These are phyloP conservation scores for Phytophthora nicotianae DNA, from an alignment of 352 stramenopile species.

Conservation along the genomic window DNA sequence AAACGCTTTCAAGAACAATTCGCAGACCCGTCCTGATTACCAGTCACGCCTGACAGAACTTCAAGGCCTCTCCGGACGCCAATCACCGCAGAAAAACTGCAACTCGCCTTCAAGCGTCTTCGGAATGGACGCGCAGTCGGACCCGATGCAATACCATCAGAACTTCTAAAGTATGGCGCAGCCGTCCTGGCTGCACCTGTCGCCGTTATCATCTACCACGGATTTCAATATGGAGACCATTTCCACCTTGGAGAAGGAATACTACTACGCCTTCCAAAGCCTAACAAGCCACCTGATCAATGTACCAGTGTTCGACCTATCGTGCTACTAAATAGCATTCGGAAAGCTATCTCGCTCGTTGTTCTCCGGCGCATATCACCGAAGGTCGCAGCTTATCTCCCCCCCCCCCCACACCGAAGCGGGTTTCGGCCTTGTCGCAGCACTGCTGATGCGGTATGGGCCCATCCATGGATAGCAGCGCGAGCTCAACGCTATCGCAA, in stretches of 20 bases:
- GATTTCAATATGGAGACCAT: slow-evolving; percentile 1
- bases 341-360: slow-evolving; percentile 12
- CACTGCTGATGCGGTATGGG: slow-evolving; percentile 15
- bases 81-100: neutral
- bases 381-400: slow-evolving; percentile 5
- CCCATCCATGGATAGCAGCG: slow-evolving; percentile 14
- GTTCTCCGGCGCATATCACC: slow-evolving; percentile 7
- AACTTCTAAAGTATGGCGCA: neutral
- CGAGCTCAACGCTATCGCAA: slow-evolving; percentile 9
- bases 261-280: neutral
- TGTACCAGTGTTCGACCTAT: slow-evolving; percentile 14
- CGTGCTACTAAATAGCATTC: slow-evolving; percentile 13
- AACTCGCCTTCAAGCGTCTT: neutral
- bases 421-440: slow-evolving; percentile 11
- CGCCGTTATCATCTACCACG: slow-evolving; percentile 6
- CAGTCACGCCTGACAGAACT: neutral
- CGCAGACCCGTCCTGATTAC: neutral
- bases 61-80: neutral
- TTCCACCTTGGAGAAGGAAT: slow-evolving; percentile 11
- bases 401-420: slow-evolving; percentile 2
- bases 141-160: neutral
- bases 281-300: slow-evolving; percentile 15
- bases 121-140: neutral
- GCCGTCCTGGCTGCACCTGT: neutral
- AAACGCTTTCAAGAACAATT: neutral